Evolutionary conservation across 75 land plant species (phyloP), one percentile per base, ranked within the genome.

Genomic region (Gnetum montanum): DNA sequence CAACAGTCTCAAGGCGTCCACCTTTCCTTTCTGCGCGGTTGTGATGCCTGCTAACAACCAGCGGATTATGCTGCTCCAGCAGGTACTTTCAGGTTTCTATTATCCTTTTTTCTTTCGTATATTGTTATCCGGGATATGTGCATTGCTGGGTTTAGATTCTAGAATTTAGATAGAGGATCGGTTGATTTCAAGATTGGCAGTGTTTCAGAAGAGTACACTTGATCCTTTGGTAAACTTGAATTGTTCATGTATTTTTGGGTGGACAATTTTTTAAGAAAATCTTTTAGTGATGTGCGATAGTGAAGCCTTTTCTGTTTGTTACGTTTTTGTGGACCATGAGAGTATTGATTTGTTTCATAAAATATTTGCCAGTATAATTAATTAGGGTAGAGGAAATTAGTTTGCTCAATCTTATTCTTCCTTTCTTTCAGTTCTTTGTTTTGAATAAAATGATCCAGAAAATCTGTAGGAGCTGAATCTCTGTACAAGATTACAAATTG

Each of bases 1-100:
- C 69, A 90, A 90, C 49, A 95, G 96, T 72, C 69, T 95, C 60
- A 95, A 95, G 65, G 99, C 96, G 0, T 95, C 99, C 0, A 73
- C 85, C 49, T 95, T 76, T 46, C 99, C 99, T 3, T 95, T 86
- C 49, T 95, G 96, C 72, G 99, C 97, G 2, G 78, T 95, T 23
- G 96, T 90, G n/a, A 95, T 86, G 88, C 74, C 85, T 35, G 71
- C 97, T 6, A 50, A 81, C 1, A 90, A 86, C 56, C 85, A 95
- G 61, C 77, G 92, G 53, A 84, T 95, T 24, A 83, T 88, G 1
- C 65, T 95, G 38, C 74, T 95, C 18, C 88, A 86, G 51, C 96
- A 95, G 99, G 99, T 90, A 44, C 45, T 20, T 5, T 16, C 27
- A 2, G 10, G n/a, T 22, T 20, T 22, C 6, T 38, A 28, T 27